A percentile compares a stretch with the other conserved stretches of the same genome.
phyloP scores from a whole-genome alignment of 1,139 yeast genomes.

The Suhomyces bribrorum region DNA sequence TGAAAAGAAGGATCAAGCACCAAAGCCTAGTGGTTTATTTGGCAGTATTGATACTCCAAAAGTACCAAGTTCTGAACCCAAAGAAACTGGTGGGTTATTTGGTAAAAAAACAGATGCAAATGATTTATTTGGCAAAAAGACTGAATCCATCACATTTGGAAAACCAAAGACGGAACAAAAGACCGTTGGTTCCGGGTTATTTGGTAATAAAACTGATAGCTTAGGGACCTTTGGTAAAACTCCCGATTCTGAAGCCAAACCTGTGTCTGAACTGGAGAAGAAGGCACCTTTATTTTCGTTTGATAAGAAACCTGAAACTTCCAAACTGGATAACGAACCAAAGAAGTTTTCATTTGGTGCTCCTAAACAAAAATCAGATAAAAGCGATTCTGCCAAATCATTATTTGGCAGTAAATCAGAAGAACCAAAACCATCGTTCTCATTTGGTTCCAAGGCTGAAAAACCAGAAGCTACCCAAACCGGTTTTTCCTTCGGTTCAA shows the following conservation, averaged over 20 bases:
- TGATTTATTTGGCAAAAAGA: not conserved
- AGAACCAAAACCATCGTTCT: too few relatives aligned
- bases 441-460: too few relatives aligned
- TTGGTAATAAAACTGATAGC: not conserved
- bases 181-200: not conserved
- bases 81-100: not conserved
- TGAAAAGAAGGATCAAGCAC: slow-evolving; percentile 7
- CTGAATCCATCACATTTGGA: not conserved
- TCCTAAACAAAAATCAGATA: not conserved
- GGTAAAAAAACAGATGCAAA: not conserved
- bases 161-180: not conserved
- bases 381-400: not conserved
- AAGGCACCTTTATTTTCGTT: slow-evolving; percentile 4
- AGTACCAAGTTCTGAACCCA: not conserved
- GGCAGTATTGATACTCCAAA: slow-evolving; percentile 3
- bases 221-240: too few relatives aligned
- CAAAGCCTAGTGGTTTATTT: slow-evolving; percentile 7
- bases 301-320: slow-evolving; percentile 2
- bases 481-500: slow-evolving; percentile 1
- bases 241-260: not conserved
- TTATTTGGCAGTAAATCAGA: not conserved
- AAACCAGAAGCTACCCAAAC: too few relatives aligned
- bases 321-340: not conserved
- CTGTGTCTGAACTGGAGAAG: not conserved
- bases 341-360: not conserved